Conservation (phyloP, 331 rosid genomes). For the Arachis monticola region DNA sequence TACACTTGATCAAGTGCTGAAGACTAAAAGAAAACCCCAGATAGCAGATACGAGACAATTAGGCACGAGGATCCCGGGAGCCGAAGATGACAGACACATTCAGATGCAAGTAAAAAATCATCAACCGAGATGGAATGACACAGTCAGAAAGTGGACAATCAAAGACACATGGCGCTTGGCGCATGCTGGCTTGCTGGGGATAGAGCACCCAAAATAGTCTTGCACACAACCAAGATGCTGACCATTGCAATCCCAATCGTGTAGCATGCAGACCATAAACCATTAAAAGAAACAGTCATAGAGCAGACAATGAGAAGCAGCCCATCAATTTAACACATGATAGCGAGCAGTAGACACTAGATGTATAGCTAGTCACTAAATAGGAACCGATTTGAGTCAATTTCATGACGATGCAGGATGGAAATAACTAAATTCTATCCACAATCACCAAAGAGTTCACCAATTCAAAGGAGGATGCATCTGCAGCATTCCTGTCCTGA, state of each 20-base stretch:
- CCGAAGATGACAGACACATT: slow-evolving; percentile 11
- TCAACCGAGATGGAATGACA: slow-evolving; percentile 20
- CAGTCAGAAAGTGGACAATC: neutral
- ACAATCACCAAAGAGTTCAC: slow-evolving; percentile 37
- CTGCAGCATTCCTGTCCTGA: slow-evolving; percentile 46
- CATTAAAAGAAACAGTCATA: slow-evolving; percentile 29
- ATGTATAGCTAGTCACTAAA: slow-evolving; percentile 22
- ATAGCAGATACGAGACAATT: slow-evolving; percentile 25
- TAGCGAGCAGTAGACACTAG: slow-evolving; percentile 36
- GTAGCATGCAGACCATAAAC: slow-evolving; percentile 10
- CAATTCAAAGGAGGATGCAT: slow-evolving; percentile 43
- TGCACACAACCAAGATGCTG: slow-evolving; percentile 33
- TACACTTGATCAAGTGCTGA: neutral
- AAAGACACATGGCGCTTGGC: slow-evolving; percentile 3
- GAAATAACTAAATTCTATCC: slow-evolving; percentile 36
- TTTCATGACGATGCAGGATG: slow-evolving; percentile 34
- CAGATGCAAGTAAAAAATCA: slow-evolving; percentile 29
- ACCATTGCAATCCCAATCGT: slow-evolving; percentile 34
- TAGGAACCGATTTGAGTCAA: slow-evolving; percentile 15
- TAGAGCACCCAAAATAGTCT: slow-evolving; percentile 8
- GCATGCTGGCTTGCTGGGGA: slow-evolving; percentile 1
- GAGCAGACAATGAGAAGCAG: slow-evolving; percentile 37
- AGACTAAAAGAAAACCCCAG: neutral
- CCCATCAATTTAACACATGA: slow-evolving; percentile 35
- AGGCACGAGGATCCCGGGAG: neutral